phyloP scores from a whole-genome alignment of 148 eudicot genomes.

The Rhododendron vialii region DNA sequence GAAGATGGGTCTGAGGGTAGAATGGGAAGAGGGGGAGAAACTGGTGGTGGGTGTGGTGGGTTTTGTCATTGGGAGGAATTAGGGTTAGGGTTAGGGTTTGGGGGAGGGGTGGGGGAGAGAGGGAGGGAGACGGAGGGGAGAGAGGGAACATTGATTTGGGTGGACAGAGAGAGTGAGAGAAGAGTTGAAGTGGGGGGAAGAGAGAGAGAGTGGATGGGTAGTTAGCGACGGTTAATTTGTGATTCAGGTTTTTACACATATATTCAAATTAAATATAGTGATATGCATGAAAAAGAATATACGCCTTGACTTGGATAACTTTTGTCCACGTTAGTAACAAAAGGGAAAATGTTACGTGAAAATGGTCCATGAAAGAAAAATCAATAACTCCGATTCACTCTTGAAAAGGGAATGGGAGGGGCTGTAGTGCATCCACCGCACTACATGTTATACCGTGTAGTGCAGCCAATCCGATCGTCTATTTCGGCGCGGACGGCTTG shows the following conservation, averaged over 20 bases:
- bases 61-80: conserved; percentile 43
- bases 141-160: conserved; percentile 3
- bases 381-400: no score
- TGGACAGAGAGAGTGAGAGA: conserved; percentile 6
- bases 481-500: no score
- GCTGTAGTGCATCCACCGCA: no score
- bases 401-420: no score
- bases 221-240: conserved; percentile 50
- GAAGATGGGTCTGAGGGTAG: conserved; percentile 30
- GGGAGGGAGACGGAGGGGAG: conserved; percentile 1
- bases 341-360: no score
- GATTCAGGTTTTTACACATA: conserved; percentile 49
- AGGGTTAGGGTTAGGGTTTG: conserved; percentile 41
- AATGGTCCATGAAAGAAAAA: no score
- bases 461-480: no score
- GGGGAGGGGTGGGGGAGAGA: conserved; percentile 16
- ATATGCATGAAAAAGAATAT: background rate
- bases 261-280: background rate
- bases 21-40: conserved; percentile 33
- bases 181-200: background rate
- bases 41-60: conserved; percentile 33
- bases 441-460: no score
- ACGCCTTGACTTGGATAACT: background rate
- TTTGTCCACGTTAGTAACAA: no score
- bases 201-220: conserved; percentile 22